Conservation (phyloP, 345 rosid species). For the Eucalyptus grandis region DNA sequence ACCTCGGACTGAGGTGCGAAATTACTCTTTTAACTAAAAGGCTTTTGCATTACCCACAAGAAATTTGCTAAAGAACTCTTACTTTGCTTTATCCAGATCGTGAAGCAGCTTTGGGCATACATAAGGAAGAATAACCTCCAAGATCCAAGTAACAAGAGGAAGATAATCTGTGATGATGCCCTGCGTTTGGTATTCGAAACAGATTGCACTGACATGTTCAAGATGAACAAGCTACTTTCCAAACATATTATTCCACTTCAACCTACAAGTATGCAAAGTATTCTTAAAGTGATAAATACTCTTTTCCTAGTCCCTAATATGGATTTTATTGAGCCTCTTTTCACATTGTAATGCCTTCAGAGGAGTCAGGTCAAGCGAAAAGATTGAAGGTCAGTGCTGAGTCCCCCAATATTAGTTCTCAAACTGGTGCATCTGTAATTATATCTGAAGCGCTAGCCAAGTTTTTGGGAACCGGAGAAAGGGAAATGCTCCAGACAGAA, state of each 20-base stretch:
- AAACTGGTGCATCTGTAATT: conserved; percentile 25
- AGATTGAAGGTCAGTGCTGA: conserved; percentile 52
- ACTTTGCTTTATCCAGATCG: conserved; percentile 39
- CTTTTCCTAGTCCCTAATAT: background rate
- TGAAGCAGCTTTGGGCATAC: conserved; percentile 95
- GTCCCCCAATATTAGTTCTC: conserved; percentile 27
- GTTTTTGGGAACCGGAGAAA: conserved; percentile 57
- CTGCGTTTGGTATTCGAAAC: conserved; percentile 86
- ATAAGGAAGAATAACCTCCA: conserved; percentile 96
- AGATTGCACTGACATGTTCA: conserved; percentile 98
- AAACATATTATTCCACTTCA: conserved; percentile 86
- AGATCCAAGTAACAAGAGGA: conserved; percentile 96
- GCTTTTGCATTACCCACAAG: background rate
- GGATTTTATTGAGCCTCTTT: background rate
- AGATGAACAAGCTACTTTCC: conserved; percentile 90
- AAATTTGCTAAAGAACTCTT: background rate
- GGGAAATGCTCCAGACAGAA: conserved; percentile 53
- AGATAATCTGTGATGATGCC: conserved; percentile 93
- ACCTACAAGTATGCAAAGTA: conserved; percentile 48
- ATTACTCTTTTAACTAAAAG: background rate
- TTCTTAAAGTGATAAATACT: background rate
- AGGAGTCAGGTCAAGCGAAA: conserved; percentile 72
- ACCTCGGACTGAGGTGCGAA: conserved; percentile 83
- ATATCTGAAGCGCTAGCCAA: conserved; percentile 80
- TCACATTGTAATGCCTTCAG: conserved; percentile 12